Conservation (phyloP, 2,329 filamentous ascomycete genomes). For the Ophiobolus disseminans region DNA sequence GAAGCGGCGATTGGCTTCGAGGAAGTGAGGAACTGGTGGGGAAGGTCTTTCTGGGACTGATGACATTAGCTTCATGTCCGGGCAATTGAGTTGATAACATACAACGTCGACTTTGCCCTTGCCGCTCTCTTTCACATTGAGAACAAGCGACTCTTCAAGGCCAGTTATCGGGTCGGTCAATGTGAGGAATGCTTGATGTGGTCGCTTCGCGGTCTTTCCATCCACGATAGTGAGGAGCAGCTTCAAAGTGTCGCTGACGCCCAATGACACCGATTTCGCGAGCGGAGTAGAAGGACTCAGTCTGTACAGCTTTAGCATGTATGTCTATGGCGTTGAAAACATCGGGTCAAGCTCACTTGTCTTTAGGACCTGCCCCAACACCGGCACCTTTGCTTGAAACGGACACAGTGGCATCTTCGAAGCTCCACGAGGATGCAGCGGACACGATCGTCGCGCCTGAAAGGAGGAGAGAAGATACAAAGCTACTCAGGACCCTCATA, state of each 20-base stretch:
- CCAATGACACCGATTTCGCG: slow-evolving; percentile 69
- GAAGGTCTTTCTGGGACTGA: slow-evolving; percentile 88
- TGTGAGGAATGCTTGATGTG: slow-evolving; percentile 92
- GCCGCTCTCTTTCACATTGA: slow-evolving; percentile 84
- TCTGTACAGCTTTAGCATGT: slow-evolving; percentile 35
- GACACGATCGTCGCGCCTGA: slow-evolving; percentile 51
- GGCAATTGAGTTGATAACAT: slow-evolving; percentile 45
- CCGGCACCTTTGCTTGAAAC: slow-evolving; percentile 67
- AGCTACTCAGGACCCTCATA: slow-evolving; percentile 53
- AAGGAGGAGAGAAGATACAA: slow-evolving; percentile 53
- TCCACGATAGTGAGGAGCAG: slow-evolving; percentile 82
- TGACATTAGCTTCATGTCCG: slow-evolving; percentile 32
- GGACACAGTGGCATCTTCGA: slow-evolving; percentile 74
- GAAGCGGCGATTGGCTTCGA: slow-evolving; percentile 76
- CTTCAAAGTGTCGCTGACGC: slow-evolving; percentile 76
- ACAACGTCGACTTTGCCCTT: slow-evolving; percentile 88
- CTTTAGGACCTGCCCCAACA: slow-evolving; percentile 61
- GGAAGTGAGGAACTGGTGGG: slow-evolving; percentile 76
- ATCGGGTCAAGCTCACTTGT: slow-evolving; percentile 63
- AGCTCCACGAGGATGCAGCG: slow-evolving; percentile 70
- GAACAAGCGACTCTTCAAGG: slow-evolving; percentile 84
- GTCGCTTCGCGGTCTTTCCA: slow-evolving; percentile 77
- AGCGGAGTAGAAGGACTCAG: slow-evolving; percentile 63
- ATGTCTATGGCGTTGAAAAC: slow-evolving; percentile 10
- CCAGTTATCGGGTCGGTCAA: slow-evolving; percentile 76